Evolutionary conservation across 2,329 filamentous ascomycete species (phyloP).

Genomic region (Orbilia javanica): DNA sequence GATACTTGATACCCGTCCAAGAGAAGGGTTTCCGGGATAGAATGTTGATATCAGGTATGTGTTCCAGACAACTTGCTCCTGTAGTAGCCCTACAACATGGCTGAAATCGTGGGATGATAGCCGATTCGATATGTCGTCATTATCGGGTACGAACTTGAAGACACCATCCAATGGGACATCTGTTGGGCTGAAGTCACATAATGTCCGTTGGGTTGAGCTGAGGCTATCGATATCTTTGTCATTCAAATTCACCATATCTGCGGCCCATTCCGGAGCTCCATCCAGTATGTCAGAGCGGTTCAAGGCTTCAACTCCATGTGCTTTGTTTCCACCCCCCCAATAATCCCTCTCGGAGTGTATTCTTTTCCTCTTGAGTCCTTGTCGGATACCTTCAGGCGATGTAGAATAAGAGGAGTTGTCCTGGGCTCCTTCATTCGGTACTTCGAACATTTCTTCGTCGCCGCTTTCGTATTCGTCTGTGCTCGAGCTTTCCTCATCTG

Average conservation of each 20-base stretch:
- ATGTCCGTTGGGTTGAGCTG: constrained; percentile 31
- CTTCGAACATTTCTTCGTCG: constrained; percentile 55
- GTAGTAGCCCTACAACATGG: constrained; percentile 39
- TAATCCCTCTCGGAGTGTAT: constrained; percentile 42
- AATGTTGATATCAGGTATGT: constrained; percentile 50
- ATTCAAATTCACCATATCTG: constrained; percentile 38
- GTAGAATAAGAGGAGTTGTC: constrained; percentile 54
- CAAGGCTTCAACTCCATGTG: constrained; percentile 35
- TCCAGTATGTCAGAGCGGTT: constrained; percentile 34
- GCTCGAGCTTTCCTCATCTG: constrained; percentile 47
- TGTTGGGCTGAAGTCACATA: constrained; percentile 37
- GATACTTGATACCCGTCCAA: constrained; percentile 40
- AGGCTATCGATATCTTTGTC: constrained; percentile 55
- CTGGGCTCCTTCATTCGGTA: constrained; percentile 34
- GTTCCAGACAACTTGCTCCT: constrained; percentile 55
- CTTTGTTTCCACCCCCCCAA: constrained; percentile 44
- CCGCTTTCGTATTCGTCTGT: constrained; percentile 54
- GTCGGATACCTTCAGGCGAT: constrained; percentile 50
- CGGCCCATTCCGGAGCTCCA: constrained; percentile 42
- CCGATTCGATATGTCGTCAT: constrained; percentile 45
- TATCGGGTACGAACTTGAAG: constrained; percentile 51
- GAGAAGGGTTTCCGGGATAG: constrained; percentile 21
- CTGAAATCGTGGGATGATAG: constrained; percentile 42
- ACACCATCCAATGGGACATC: constrained; percentile 40
- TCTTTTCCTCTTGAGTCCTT: constrained; percentile 47